phyloP scores from a whole-genome alignment of 257 asterid genomes.

The Gynochthodes officinalis region DNA sequence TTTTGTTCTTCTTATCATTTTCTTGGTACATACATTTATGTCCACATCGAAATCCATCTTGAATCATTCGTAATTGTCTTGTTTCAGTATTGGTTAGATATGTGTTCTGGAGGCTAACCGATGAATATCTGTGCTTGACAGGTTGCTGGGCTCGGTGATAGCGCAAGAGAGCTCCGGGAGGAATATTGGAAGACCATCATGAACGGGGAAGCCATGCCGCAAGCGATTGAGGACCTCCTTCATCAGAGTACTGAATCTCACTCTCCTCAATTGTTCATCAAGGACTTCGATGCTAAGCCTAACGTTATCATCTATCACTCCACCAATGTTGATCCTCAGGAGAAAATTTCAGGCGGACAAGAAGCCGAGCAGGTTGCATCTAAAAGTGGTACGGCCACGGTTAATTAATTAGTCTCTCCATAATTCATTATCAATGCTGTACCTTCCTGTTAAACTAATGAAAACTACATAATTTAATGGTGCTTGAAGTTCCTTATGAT shows the following conservation, averaged over 20 bases:
- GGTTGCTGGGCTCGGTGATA: neutral
- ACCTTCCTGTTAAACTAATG: no score
- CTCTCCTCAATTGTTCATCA: neutral
- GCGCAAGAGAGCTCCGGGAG: neutral
- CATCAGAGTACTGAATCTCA: neutral
- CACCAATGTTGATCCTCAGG: slow-evolving; percentile 13
- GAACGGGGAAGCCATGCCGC: slow-evolving; percentile 8
- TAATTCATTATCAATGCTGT: no score
- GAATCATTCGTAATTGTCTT: no score
- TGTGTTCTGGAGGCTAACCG: no score
- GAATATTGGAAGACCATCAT: slow-evolving; percentile 6
- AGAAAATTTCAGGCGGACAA: slow-evolving; percentile 1
- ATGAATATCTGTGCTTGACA: no score
- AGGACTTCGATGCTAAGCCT: neutral
- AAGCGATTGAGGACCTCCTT: neutral
- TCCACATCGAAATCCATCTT: neutral
- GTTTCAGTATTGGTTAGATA: no score
- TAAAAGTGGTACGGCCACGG: neutral
- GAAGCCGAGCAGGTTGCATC: neutral
- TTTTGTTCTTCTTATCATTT: neutral
- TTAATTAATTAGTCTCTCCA: neutral
- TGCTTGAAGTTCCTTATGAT: no score
- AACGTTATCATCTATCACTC: slow-evolving; percentile 14
- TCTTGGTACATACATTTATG: neutral
- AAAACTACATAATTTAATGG: no score